These are phyloP conservation scores for Pleurotus citrinopileatus DNA, from an alignment of 768 basidiomycete genomes.

Conservation along the genomic window DNA sequence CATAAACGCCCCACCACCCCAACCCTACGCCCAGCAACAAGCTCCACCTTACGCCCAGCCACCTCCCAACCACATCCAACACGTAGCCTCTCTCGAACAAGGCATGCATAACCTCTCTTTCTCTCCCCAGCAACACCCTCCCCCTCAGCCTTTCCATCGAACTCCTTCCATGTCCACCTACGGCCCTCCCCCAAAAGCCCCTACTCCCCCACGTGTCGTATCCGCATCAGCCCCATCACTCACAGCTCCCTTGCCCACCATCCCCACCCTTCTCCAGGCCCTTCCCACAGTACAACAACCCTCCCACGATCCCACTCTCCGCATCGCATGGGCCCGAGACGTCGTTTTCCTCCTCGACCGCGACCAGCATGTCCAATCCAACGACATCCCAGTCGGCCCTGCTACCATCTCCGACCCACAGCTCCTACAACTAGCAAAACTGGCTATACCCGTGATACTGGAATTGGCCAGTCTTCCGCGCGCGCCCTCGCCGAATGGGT, in stretches of 20 bases:
- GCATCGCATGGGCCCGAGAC: slow-evolving; percentile 79
- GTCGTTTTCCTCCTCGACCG: slow-evolving; percentile 79
- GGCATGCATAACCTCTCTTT: slow-evolving; percentile 16
- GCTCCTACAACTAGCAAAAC: slow-evolving; percentile 55
- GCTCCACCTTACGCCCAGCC: slow-evolving; percentile 10
- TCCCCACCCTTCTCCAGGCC: slow-evolving; percentile 54
- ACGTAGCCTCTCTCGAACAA: not conserved
- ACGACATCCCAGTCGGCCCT: slow-evolving; percentile 49
- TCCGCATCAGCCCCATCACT: slow-evolving; percentile 40
- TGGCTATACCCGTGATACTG: slow-evolving; percentile 66
- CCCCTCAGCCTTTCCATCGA: slow-evolving; percentile 20
- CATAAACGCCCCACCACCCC: slow-evolving; percentile 9
- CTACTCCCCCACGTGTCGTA: slow-evolving; percentile 40
- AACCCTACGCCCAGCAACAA: slow-evolving; percentile 14
- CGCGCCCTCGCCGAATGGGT: slow-evolving; percentile 7
- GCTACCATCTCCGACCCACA: slow-evolving; percentile 55
- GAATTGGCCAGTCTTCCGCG: slow-evolving; percentile 40
- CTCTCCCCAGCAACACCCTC: slow-evolving; percentile 17
- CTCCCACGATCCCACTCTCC: slow-evolving; percentile 52
- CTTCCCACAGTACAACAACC: slow-evolving; percentile 51
- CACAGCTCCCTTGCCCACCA: slow-evolving; percentile 67
- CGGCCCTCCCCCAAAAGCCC: slow-evolving; percentile 44
- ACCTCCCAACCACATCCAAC: slow-evolving; percentile 14
- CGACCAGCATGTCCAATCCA: slow-evolving; percentile 28
- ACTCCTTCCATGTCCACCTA: slow-evolving; percentile 29